phyloP scores from a whole-genome alignment of 441 rosid species.

The Croton laevigatus region DNA sequence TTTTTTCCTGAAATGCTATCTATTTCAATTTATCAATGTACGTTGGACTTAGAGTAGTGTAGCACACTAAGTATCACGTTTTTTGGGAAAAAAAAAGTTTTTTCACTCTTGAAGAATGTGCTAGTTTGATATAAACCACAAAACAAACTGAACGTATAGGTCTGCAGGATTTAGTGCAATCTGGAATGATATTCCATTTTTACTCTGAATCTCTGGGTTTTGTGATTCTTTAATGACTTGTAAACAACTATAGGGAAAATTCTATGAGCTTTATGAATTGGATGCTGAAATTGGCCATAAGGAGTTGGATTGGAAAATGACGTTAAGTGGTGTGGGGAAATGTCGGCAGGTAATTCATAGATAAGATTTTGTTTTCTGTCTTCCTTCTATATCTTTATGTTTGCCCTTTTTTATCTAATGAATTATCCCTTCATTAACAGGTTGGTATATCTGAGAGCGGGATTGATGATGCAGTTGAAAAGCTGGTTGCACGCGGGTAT shows the following conservation, averaged over 20 bases:
- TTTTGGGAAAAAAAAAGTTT: not conserved
- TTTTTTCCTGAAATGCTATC: not conserved
- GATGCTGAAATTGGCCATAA: slow-evolving; percentile 97
- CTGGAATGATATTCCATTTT: not conserved
- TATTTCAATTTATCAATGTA: not conserved
- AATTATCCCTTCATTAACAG: slow-evolving; percentile 34
- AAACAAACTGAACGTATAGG: not conserved
- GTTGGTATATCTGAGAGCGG: slow-evolving; percentile 91
- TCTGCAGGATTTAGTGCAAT: not conserved
- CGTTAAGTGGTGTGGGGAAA: slow-evolving; percentile 89
- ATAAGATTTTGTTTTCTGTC: slow-evolving; percentile 9
- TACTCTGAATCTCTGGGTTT: slow-evolving; percentile 1
- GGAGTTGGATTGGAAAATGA: slow-evolving; percentile 97
- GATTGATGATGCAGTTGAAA: slow-evolving; percentile 88
- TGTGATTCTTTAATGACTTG: slow-evolving; percentile 4
- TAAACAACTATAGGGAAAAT: slow-evolving; percentile 63
- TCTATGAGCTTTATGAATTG: slow-evolving; percentile 92
- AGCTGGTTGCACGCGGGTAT: slow-evolving; percentile 93
- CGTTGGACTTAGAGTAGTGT: not conserved
- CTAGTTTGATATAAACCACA: not conserved
- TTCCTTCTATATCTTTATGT: too few relatives aligned
- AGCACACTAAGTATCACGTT: not conserved
- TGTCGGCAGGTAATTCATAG: slow-evolving; percentile 77
- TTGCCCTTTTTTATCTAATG: not conserved
- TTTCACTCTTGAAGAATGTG: not conserved